Evolutionary conservation across 176 grass and related monocot genomes (phyloP), one percentile per base, ranked within the genome.

Genomic region (Raddia distichophylla): DNA sequence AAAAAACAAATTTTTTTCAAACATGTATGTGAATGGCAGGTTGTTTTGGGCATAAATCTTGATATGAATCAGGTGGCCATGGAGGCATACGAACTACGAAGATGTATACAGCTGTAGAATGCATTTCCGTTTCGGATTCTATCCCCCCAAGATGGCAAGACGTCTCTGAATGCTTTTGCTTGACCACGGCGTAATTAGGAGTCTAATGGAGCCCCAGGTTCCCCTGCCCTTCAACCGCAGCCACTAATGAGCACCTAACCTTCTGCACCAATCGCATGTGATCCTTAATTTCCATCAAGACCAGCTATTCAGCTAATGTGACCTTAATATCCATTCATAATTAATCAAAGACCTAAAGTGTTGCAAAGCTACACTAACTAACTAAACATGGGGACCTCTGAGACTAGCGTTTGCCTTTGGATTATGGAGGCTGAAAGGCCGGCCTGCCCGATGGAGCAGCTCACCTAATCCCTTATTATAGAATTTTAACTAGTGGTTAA

Each of bases 381-480:
- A 40, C 37, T 40, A 40, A 40, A 60, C 37, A 44, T 32, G 59
- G 67, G 67, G 33, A 43, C 18, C 22, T 49, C 37, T 27, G n/a
- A 34, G 56, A 32, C 46, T 37, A 59, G 37, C 51, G 19, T 72
- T 73, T 76, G 82, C 22, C 27, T 46, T 71, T 10, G 71, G 77
- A 77, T 74, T 10, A 54, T 40, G 64, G 22, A 9, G 19, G 60
- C 44, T 6, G 69, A 14, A 63, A 33, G 33, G 2, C 34, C 1
- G 33, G 2, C 34, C 1, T 8, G 81, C 60, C 60, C 71, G 71
- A 66, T 66, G 78, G 48, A 89, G 79, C 64, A 78, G 89, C 59
- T 81, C 75, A 91, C 86, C 92, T 69, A 91, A 91, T 79, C 86
- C 86, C 27, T 53, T 57, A 43, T 76, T 33, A 34, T 60, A 64